Base-by-base conservation (phyloP, 2,329 filamentous ascomycete genomes). In the Pseudogymnoascus pannorum region DNA sequence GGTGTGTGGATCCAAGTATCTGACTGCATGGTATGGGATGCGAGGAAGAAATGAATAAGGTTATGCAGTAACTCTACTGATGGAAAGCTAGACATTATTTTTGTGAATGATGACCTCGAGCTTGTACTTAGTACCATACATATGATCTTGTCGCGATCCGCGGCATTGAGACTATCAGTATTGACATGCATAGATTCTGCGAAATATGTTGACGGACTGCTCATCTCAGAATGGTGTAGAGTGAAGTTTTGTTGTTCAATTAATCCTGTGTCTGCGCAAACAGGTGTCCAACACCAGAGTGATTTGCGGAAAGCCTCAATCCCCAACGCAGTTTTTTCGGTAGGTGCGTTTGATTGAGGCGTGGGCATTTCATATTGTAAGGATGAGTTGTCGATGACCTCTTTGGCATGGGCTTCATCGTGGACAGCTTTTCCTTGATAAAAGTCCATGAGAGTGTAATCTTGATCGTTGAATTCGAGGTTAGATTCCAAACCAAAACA, bases 1-100 rank as follows among this genome's bases (percentile, higher is more conserved):
- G 65, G 61, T 8, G 62, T 4, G 36, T 68, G 67, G 26, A 68
- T 65, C 61, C 62, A 68, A n/a, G 66, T 48, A 60, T 66, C 63
- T 9, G 62, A 57, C 24, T 59, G 44, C 18, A 57, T 18, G 11
- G 59, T n/a, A 5, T 67, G 31, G 9, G 35, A 35, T 31, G 31
- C 29, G 22, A 67, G 62, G 57, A 67, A 68, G 3, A 44, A 44
- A 22, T 68, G 66, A 40, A 68, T 64, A 24, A 66, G 59, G 26
- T 36, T 57, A 31, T 66, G 33, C 11, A 66, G 58, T 3, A 68
- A 54, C 16, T 66, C 62, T n/a, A 61, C 62, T 20, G 66, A 66
- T 2, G 66, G 66, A 42, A 68, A 68, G 9, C 61, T 61, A 11
- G 63, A 54, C 22, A 66, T 57, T 6, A 67, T 59, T 22, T 51